Conservation (phyloP, 306 rosid species). For the Parietaria judaica region DNA sequence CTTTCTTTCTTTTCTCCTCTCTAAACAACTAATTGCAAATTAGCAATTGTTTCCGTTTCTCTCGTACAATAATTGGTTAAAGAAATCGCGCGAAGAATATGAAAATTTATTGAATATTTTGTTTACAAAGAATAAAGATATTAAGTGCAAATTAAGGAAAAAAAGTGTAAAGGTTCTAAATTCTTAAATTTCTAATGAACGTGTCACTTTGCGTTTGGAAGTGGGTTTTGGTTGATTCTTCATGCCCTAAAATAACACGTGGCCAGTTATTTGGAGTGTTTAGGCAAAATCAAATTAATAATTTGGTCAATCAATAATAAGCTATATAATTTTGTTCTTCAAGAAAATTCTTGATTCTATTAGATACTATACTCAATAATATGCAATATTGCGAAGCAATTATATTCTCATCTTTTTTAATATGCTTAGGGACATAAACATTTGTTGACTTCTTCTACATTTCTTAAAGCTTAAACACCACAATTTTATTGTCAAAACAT, state of each 20-base stretch:
- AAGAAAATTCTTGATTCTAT: neutral
- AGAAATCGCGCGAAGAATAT: too few species aligned
- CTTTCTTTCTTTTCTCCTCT: too few species aligned
- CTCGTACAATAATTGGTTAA: too few species aligned
- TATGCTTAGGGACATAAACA: neutral
- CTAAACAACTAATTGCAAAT: too few species aligned
- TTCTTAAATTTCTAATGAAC: too few species aligned
- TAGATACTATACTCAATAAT: neutral
- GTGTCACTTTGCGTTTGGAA: too few species aligned
- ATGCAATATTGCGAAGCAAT: neutral
- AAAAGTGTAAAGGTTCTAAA: neutral
- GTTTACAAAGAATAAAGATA: too few species aligned
- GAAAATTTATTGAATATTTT: too few species aligned
- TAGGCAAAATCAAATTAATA: neutral
- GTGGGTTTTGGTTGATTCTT: neutral
- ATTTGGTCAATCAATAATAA: neutral
- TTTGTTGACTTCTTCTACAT: neutral
- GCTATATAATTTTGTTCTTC: neutral
- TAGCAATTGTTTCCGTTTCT: too few species aligned
- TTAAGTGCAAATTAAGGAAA: constrained; percentile 9
- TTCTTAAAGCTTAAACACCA: neutral
- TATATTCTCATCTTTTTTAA: too few species aligned
- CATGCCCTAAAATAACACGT: constrained; percentile 18
- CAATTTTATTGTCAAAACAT: neutral
- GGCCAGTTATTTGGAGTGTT: constrained; percentile 19